Percentiles rank a stretch among this genome's conserved stretches.
phyloP scores from a whole-genome alignment of 371 early-diverging fungal genomes.

The Blakeslea trispora region DNA sequence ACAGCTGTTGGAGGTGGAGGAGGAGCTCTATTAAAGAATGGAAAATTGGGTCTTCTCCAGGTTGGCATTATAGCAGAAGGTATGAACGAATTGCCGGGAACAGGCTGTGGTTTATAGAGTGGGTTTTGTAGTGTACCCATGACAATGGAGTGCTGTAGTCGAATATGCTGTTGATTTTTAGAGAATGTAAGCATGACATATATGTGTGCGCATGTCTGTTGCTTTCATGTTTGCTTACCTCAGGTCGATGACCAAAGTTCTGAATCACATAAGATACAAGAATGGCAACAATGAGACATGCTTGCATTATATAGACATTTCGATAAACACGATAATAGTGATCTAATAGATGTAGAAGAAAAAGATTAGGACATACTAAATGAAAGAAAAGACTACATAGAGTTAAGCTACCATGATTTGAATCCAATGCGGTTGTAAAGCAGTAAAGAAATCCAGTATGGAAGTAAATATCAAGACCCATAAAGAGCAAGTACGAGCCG shows the following conservation, averaged over 20 bases:
- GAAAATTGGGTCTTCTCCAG: background rate
- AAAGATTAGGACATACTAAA: no score
- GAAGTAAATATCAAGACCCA: constrained; percentile 77
- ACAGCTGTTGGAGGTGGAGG: background rate
- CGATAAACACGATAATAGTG: constrained; percentile 13
- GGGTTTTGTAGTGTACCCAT: background rate
- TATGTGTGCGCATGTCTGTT: no score
- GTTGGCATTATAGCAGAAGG: background rate
- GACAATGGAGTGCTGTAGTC: background rate
- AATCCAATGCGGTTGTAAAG: constrained; percentile 32
- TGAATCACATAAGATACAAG: constrained; percentile 20
- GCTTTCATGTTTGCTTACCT: background rate
- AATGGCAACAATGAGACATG: constrained; percentile 21
- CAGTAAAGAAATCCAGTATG: constrained; percentile 69
- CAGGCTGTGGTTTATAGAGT: background rate
- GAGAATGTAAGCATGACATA: background rate
- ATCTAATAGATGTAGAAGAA: constrained; percentile 7
- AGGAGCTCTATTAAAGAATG: background rate
- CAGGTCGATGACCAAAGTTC: constrained; percentile 1
- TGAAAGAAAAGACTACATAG: no score
- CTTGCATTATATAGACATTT: constrained; percentile 27
- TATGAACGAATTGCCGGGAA: background rate
- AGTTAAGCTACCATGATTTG: constrained; percentile 31
- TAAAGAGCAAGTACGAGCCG: constrained; percentile 70
- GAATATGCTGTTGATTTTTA: background rate